Evolutionary conservation across 768 basidiomycete species (phyloP).

Genomic region (Podaxis mareebaensis): DNA sequence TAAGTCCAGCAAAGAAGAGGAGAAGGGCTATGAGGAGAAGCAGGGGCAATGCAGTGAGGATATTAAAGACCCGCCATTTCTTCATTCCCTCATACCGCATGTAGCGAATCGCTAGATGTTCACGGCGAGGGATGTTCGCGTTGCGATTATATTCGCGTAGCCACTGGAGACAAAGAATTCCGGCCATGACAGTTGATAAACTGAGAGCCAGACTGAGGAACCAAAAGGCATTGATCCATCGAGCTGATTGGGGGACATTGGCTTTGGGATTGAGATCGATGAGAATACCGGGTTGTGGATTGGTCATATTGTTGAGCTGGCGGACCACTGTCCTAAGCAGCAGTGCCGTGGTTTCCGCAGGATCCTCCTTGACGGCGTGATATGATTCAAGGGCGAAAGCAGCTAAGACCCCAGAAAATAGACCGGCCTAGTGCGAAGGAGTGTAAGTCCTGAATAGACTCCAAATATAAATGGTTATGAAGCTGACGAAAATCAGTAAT

Average conservation of each 20-base stretch:
- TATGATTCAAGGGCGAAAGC: constrained; percentile 27
- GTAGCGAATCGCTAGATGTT: constrained; percentile 16
- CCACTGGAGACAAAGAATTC: constrained; percentile 24
- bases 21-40: constrained; percentile 20
- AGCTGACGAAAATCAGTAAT: constrained; percentile 14
- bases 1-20: constrained; percentile 22
- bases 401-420: constrained; percentile 27
- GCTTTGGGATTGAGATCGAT: neutral
- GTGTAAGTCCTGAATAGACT: too few species aligned
- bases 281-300: constrained; percentile 3
- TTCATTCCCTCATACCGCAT: constrained; percentile 21
- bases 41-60: constrained; percentile 16
- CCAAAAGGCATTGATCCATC: constrained; percentile 19
- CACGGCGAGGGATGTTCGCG: constrained; percentile 12
- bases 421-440: constrained; percentile 20
- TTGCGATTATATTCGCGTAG: constrained; percentile 21
- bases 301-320: constrained; percentile 22
- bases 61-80: constrained; percentile 19
- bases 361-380: constrained; percentile 22
- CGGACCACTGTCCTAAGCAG: constrained; percentile 9
- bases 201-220: constrained; percentile 13
- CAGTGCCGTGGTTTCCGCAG: constrained; percentile 16
- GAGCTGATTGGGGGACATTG: neutral
- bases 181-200: constrained; percentile 18
- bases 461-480: neutral